Evolutionary conservation across 208 protist genomes (phyloP).

Genomic region (Acanthamoeba castellanii): DNA sequence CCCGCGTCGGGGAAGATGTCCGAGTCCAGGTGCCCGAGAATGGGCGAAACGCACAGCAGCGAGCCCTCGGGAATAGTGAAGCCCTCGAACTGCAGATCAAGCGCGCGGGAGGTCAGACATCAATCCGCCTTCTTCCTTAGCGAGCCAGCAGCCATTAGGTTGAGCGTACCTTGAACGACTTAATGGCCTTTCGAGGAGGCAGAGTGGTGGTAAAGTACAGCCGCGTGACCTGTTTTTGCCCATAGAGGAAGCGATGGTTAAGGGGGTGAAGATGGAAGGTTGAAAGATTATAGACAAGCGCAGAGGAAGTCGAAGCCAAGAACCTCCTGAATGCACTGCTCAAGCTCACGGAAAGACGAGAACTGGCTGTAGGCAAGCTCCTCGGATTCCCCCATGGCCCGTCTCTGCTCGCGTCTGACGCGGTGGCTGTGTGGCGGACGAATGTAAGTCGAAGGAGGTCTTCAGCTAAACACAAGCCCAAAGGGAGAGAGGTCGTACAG

Average conservation of each 20-base stretch:
- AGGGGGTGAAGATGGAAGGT: no score
- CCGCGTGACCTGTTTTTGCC: background rate
- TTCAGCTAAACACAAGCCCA: no score
- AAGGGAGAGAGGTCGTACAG: background rate
- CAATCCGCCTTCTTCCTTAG: background rate
- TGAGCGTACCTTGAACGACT: slow-evolving; percentile 1
- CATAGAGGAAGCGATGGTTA: no score
- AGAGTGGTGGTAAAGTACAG: slow-evolving; percentile 37
- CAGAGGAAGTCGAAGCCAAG: no score
- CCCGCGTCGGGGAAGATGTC: slow-evolving; percentile 45
- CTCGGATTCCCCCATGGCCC: slow-evolving; percentile 26
- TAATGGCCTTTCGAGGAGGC: slow-evolving; percentile 16
- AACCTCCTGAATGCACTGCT: slow-evolving; percentile 31
- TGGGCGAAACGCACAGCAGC: slow-evolving; percentile 24
- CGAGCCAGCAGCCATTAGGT: background rate
- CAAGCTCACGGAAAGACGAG: slow-evolving; percentile 18
- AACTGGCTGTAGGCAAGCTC: slow-evolving; percentile 17
- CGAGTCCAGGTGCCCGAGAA: slow-evolving; percentile 34
- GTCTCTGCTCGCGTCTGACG: slow-evolving; percentile 32
- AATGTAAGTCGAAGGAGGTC: background rate
- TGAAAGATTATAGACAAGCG: no score
- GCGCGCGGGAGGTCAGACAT: background rate
- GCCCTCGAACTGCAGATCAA: background rate
- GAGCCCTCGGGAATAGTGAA: slow-evolving; percentile 21
- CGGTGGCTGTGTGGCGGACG: background rate